phyloP scores from a whole-genome alignment of 2,329 filamentous ascomycete species.

The Ramularia collo-cygni region DNA sequence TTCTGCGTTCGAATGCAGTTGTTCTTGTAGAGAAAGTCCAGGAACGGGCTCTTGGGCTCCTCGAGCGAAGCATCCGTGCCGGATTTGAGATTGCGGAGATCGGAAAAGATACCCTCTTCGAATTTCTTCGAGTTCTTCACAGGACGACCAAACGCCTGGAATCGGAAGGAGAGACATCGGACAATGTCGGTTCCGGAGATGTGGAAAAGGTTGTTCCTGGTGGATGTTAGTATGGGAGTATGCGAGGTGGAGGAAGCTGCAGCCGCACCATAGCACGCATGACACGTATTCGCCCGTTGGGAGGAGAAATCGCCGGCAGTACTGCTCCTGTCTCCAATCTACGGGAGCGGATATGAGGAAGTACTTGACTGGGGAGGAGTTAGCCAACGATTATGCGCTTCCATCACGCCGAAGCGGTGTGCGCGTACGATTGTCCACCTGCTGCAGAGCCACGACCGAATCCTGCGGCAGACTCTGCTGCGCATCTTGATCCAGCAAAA shows the following conservation, averaged over 20 bases:
- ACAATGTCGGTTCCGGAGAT: constrained; percentile 99
- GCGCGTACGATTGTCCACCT: constrained; percentile 87
- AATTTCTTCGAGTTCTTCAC: constrained; percentile 99
- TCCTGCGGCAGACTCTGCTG: constrained; percentile 94
- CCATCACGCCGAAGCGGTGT: not conserved
- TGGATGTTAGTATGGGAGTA: constrained; percentile 13
- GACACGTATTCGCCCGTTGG: constrained; percentile 98
- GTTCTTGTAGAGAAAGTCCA: constrained; percentile 99
- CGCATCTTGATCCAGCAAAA: constrained; percentile 94
- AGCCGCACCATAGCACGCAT: constrained; percentile 76
- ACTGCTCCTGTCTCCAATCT: constrained; percentile 94
- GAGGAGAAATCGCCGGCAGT: constrained; percentile 89
- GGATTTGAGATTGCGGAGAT: constrained; percentile 95
- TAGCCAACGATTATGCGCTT: constrained; percentile 21
- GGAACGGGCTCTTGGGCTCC: constrained; percentile 96
- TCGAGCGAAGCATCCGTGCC: constrained; percentile 96
- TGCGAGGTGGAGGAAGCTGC: too few species aligned
- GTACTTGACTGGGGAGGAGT: constrained; percentile 72
- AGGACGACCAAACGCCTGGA: constrained; percentile 95
- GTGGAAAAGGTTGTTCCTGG: constrained; percentile 95
- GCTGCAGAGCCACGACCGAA: constrained; percentile 92
- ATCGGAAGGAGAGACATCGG: constrained; percentile 93
- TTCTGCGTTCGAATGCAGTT: constrained; percentile 99
- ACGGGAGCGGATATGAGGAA: constrained; percentile 98
- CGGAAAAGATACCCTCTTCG: constrained; percentile 98